Conservation (phyloP, 2,329 filamentous ascomycete species). For the Trichoderma sp. region DNA sequence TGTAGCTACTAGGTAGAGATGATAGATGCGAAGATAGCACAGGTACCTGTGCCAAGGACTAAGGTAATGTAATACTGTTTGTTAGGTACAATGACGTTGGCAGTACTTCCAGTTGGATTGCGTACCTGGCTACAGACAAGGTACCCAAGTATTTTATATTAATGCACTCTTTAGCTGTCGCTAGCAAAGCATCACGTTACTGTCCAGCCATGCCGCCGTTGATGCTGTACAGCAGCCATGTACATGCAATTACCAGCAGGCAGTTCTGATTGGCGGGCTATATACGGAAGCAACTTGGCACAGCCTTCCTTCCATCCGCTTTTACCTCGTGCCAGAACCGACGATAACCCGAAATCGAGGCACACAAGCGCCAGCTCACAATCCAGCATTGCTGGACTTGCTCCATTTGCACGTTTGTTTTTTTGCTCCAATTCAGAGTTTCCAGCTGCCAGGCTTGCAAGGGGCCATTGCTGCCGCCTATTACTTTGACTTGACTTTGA, state of each 20-base stretch:
- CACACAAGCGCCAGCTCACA: slow-evolving; percentile 13
- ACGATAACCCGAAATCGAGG: slow-evolving; percentile 20
- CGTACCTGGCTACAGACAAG: no score
- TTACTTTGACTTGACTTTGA: neutral
- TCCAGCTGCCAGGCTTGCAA: neutral
- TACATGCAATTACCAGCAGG: neutral
- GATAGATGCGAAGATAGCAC: neutral
- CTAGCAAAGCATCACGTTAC: neutral
- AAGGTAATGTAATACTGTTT: no score
- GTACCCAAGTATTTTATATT: no score
- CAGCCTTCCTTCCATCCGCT: neutral
- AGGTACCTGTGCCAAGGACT: no score
- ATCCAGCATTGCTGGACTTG: neutral
- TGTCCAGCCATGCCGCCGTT: neutral
- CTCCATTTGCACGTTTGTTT: neutral
- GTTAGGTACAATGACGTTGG: no score
- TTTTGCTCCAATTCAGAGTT: neutral
- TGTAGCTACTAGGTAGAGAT: no score
- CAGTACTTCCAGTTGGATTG: no score
- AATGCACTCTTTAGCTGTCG: no score
- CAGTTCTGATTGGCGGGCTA: neutral
- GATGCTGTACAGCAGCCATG: no score
- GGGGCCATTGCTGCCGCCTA: neutral
- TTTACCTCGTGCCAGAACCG: slow-evolving; percentile 5
- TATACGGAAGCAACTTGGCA: neutral